Evolutionary conservation across 495 filamentous ascomycete species (phyloP).

Genomic region (Amphirosellinia nigrospora): DNA sequence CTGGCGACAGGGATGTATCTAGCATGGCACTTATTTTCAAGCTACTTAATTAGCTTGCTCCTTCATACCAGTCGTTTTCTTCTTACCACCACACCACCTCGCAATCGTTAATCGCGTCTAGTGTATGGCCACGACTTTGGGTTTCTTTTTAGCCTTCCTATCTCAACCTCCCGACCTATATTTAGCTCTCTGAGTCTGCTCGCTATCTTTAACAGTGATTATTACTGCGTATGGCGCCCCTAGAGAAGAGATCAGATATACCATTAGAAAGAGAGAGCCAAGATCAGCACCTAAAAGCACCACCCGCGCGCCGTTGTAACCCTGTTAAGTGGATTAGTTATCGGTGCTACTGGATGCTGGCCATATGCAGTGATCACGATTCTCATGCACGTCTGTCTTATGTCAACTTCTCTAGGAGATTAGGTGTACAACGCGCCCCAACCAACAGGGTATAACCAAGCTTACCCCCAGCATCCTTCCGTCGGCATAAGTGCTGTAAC

Average conservation of each 20-base stretch:
- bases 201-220: background rate
- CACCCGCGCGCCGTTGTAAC: background rate
- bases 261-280: background rate
- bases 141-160: background rate
- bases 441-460: conserved; percentile 27
- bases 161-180: background rate
- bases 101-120: background rate
- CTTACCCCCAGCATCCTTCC: background rate
- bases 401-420: conserved; percentile 31
- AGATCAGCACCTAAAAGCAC: background rate
- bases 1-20: conserved; percentile 7
- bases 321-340: background rate
- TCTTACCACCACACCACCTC: conserved; percentile 1
- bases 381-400: conserved; percentile 33
- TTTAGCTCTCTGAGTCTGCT: background rate
- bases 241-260: background rate
- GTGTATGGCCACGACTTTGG: background rate
- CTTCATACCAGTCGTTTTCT: background rate
- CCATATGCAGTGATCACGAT: conserved; percentile 37
- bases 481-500: conserved; percentile 6
- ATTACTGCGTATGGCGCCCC: background rate
- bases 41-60: background rate
- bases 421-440: conserved; percentile 23
- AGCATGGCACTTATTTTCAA: background rate
- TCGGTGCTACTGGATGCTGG: background rate